Base-by-base conservation (phyloP, 2,329 filamentous ascomycete species). In the Dactylellina leptospora region DNA sequence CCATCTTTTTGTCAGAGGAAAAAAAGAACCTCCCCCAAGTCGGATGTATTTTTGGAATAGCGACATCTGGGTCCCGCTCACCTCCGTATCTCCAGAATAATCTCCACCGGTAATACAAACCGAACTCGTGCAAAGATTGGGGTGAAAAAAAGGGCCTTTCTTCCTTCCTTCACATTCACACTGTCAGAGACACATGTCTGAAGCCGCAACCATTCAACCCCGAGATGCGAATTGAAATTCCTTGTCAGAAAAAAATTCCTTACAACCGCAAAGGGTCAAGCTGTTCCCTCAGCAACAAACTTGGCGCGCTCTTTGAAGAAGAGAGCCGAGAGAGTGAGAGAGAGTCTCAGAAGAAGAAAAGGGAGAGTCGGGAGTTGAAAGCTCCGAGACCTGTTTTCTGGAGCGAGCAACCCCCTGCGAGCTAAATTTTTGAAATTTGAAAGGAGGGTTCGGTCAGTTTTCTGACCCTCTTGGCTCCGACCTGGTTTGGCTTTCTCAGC, bases 281-380 rank as follows among this genome's bases (percentile, higher is more conserved):
- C 9, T 66, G 61, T 66, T 66, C 36, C 61, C 61, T 66, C 51
- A 66, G 61, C 51, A 66, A 66, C 51, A 58, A n/a, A 23, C 61
- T 58, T 58, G 51, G 51, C 61, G 30, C 45, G 10, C 38, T 36
- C 30, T 53, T 40, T 30, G 36, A 11, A 40, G 13, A 40, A n/a
- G n/a, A n/a, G n/a, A n/a, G n/a, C n/a, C n/a, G n/a, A n/a, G n/a
- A n/a, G n/a, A n/a, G n/a, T n/a, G n/a, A n/a, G n/a, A n/a, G n/a
- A n/a, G n/a, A n/a, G n/a, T 40, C 11, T 11, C 11, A 33, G 11
- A 33, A 6, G 6, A 33, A 50, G 53, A 47, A 61, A 36, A 33
- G 55, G 25, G 42, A 18, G 27, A 60, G 47, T 71, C 66, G 66
- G 66, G 63, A 56, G 42, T 71, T 42, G 23, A 62, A 62, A 59